Conservation (phyloP, 108 stramenopile genomes). For the Pelagomonas calceolata region DNA sequence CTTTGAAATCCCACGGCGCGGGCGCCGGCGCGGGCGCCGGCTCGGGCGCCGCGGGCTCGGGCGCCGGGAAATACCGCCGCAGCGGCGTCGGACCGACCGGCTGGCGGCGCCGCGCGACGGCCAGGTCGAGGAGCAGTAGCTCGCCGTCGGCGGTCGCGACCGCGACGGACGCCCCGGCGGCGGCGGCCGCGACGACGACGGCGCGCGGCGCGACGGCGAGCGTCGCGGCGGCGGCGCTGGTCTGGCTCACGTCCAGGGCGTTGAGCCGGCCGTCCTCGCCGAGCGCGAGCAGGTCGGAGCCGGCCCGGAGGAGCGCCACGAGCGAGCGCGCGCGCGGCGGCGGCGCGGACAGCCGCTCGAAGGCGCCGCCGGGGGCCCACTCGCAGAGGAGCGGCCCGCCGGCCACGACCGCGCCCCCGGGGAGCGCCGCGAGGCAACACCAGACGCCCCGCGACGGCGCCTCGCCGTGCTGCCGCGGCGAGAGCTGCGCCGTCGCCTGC, state of each 20-base stretch:
- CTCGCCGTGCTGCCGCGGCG: no score
- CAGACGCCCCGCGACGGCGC: no score
- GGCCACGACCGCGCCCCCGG: no score
- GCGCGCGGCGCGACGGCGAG: not conserved
- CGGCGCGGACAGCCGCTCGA: no score
- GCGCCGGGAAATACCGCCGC: no score
- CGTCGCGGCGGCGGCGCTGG: not conserved
- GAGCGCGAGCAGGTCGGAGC: not conserved
- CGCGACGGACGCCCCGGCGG: conserved; percentile 2
- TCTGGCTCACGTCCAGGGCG: not conserved
- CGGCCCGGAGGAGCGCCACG: no score
- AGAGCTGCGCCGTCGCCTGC: no score
- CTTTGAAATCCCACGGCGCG: no score
- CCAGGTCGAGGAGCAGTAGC: not conserved
- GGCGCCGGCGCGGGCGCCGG: not conserved
- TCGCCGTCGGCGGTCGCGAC: conserved; percentile 1
- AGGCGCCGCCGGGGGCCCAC: no score
- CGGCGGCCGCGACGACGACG: not conserved
- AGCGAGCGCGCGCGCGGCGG: no score
- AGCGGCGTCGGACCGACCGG: not conserved
- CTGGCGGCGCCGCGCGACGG: not conserved
- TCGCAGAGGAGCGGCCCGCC: no score
- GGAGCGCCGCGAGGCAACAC: no score
- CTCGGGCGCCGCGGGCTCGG: not conserved
- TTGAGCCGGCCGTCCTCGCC: not conserved